Percentiles rank a stretch among this genome's conserved stretches.
Evolutionary conservation across 805 yeast genomes (phyloP).

Genomic region (Candida caryicola): DNA sequence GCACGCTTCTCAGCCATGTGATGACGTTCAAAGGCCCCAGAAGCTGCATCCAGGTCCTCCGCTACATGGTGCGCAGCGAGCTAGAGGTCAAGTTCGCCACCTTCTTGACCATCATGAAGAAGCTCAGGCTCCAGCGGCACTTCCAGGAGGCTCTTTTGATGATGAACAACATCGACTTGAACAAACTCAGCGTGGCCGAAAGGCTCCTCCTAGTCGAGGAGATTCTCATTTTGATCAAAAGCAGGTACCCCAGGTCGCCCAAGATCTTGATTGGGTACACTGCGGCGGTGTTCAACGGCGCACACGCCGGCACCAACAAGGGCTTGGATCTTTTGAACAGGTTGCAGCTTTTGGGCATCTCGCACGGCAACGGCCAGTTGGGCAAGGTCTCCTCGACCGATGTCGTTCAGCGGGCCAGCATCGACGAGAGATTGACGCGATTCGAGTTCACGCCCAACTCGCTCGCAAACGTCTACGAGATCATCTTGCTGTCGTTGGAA

Average conservation of each 20-base stretch:
- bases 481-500: conserved; percentile 16
- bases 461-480: conserved; percentile 25
- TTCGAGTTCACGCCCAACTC: conserved; percentile 18
- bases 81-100: conserved; percentile 24
- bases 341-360: conserved; percentile 23
- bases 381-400: conserved; percentile 13
- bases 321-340: conserved; percentile 24
- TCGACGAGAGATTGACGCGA: conserved; percentile 26
- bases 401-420: conserved; percentile 26
- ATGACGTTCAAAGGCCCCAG: conserved; percentile 39
- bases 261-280: conserved; percentile 37
- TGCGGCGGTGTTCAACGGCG: conserved; percentile 24
- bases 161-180: conserved; percentile 30
- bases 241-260: conserved; percentile 30
- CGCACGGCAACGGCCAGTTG: conserved; percentile 20
- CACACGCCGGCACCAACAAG: conserved; percentile 4
- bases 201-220: conserved; percentile 25
- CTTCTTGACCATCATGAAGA: conserved; percentile 26
- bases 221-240: conserved; percentile 29
- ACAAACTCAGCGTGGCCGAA: conserved; percentile 15
- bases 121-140: conserved; percentile 26
- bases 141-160: conserved; percentile 34
- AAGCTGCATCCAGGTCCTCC: conserved; percentile 29
- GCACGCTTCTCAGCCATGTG: conserved; percentile 28
- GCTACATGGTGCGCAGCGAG: conserved; percentile 28